Evolutionary conservation across 495 filamentous ascomycete species (phyloP), one percentile per base, ranked within the genome.

Genomic region (Trypethelium eluteriae): DNA sequence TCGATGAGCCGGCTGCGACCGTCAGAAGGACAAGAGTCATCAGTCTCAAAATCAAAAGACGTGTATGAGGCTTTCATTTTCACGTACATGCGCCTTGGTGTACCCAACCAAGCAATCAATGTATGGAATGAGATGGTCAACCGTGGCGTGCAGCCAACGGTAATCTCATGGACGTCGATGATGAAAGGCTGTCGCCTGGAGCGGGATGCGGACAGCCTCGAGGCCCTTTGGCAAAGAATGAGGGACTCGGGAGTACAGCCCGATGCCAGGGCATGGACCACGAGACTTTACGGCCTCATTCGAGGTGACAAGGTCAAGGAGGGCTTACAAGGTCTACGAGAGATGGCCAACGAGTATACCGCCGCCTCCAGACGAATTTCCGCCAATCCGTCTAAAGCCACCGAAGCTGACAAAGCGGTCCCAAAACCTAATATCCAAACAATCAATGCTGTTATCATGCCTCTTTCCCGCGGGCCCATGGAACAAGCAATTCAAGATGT

Each of bases 161-260:
- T 83, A 14, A 78, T 73, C 63, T 86, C 86, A 0, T 90, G 84
- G 84, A 83, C 81, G 46, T 75, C 80, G 38, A 89, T 90, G 85
- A 78, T 91, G 35, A 69, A 78, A 36, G 89, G 87, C 18, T 86
- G 82, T 68, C 74, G 74, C 67, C 76, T 73, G 25, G 75, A 80
- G 14, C 66, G 74, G 34, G 83, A 88, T 67, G 16, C 74, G 16
- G 68, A 77, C 10, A 82, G 79, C 5, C 69, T 89, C 62, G 80
- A 84, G 53, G 74, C 75, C 1, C 78, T 89, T 11, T 91, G 88
- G 88, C 39, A 70, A 2, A 81, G 80, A 65, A 80, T 90, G 77
- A 44, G 79, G 3, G 67, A 38, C 0, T 80, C 84, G 0, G 81
- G 79, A 0, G 68, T 84, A 0, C 66, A 81, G 70, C 83, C 88